Conservation (phyloP, 2,329 filamentous ascomycete genomes). For the Coniochaeta sp. region DNA sequence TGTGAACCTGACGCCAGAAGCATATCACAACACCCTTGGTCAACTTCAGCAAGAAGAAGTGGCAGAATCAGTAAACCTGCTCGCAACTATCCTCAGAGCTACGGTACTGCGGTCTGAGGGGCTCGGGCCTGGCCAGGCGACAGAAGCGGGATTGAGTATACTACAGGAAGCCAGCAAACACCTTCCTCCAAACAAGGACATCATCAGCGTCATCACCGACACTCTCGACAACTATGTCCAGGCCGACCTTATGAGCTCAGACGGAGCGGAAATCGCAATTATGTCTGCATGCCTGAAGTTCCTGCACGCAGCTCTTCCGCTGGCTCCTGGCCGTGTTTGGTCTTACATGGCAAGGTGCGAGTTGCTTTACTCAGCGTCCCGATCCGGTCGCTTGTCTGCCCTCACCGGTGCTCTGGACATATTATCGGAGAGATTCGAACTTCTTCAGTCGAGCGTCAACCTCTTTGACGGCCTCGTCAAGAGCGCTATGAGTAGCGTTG, state of each 20-base stretch:
- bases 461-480: slow-evolving; percentile 72
- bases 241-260: slow-evolving; percentile 47
- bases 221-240: slow-evolving; percentile 70
- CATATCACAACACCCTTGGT: slow-evolving; percentile 45
- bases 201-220: slow-evolving; percentile 75
- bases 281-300: slow-evolving; percentile 71
- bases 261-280: slow-evolving; percentile 59
- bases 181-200: slow-evolving; percentile 57
- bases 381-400: slow-evolving; percentile 67
- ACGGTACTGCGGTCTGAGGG: slow-evolving; percentile 31
- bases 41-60: slow-evolving; percentile 53
- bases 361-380: slow-evolving; percentile 69
- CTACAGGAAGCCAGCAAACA: slow-evolving; percentile 52
- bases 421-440: slow-evolving; percentile 65
- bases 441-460: slow-evolving; percentile 66
- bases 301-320: slow-evolving; percentile 62
- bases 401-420: slow-evolving; percentile 81
- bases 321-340: slow-evolving; percentile 82
- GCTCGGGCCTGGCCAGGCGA: slow-evolving; percentile 9
- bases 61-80: slow-evolving; percentile 65
- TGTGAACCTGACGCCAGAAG: slow-evolving; percentile 53
- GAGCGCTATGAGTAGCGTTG: slow-evolving; percentile 63
- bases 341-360: slow-evolving; percentile 78
- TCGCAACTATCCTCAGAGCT: slow-evolving; percentile 62
- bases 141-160: slow-evolving; percentile 36